phyloP scores from a whole-genome alignment of 2,329 filamentous ascomycete genomes.

The Penicillium sp. region DNA sequence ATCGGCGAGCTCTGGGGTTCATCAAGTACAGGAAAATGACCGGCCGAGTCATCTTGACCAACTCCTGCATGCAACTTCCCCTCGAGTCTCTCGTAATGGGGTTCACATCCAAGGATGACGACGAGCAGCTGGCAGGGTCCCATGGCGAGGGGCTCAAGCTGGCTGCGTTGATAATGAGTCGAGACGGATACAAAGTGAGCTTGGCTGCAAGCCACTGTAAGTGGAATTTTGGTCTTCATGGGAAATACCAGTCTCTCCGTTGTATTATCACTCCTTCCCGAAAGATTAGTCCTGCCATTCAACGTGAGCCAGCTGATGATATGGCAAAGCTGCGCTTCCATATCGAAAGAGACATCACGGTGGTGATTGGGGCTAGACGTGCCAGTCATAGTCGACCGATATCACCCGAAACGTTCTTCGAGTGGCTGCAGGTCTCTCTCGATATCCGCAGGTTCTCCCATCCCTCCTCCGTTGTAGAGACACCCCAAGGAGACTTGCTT shows the following conservation, averaged over 20 bases:
- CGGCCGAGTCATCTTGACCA: constrained; percentile 3
- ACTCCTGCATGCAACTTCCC: constrained; percentile 6
- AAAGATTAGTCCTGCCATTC: not conserved
- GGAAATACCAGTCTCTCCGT: not conserved
- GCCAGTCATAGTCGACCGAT: not conserved
- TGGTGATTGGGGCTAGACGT: constrained; percentile 1
- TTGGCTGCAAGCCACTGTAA: constrained; percentile 3
- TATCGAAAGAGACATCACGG: not conserved
- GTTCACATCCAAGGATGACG: constrained; percentile 2
- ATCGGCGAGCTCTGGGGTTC: not conserved
- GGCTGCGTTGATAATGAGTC: constrained; percentile 3
- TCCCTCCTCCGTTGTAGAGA: constrained; percentile 3
- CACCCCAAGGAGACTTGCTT: not conserved
- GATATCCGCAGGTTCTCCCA: constrained; percentile 3
- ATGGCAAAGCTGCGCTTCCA: constrained; percentile 3
- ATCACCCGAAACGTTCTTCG: not conserved
- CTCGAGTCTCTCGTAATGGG: constrained; percentile 6
- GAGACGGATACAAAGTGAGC: constrained; percentile 3
- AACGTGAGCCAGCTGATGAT: not conserved
- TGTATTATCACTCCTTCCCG: not conserved
- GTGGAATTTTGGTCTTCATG: constrained; percentile 3
- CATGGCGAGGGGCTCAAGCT: constrained; percentile 12
- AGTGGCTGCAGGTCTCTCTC: not conserved
- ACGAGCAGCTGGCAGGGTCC: constrained; percentile 2
- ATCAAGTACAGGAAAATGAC: not conserved